These are phyloP conservation scores for Flaveria robusta DNA, from an alignment of 129 eudicot species.

Conservation along the genomic window DNA sequence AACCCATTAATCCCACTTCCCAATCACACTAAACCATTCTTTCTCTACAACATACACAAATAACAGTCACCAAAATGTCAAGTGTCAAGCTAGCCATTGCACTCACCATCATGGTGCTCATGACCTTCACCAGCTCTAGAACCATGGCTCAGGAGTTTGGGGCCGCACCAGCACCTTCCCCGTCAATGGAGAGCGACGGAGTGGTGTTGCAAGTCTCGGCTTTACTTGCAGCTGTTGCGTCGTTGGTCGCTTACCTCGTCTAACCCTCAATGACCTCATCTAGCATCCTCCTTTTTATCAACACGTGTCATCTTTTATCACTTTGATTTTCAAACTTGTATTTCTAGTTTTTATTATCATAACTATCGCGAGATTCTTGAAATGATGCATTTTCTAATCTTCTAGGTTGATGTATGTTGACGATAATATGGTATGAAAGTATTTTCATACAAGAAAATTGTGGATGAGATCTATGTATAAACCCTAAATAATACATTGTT, in stretches of 20 bases:
- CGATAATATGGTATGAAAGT: too few relatives aligned
- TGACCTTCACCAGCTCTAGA: conserved; percentile 29
- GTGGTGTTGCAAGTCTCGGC: conserved; percentile 34
- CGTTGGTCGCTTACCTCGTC: conserved; percentile 34
- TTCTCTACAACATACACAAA: background rate
- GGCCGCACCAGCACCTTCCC: conserved; percentile 46
- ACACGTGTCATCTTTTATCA: background rate
- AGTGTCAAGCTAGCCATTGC: conserved; percentile 38
- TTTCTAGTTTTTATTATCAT: background rate
- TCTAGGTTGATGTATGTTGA: too few relatives aligned
- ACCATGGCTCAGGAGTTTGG: conserved; percentile 34
- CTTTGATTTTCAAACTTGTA: background rate
- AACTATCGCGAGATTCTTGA: too few relatives aligned
- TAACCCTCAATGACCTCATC: background rate
- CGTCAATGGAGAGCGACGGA: conserved; percentile 45
- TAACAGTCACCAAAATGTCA: conserved; percentile 31
- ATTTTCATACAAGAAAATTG: too few relatives aligned
- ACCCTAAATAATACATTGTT: too few relatives aligned
- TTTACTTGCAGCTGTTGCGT: conserved; percentile 30
- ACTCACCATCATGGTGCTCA: conserved; percentile 30
- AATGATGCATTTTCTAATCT: too few relatives aligned
- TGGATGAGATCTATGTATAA: too few relatives aligned
- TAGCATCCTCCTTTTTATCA: background rate
- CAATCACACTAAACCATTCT: background rate
- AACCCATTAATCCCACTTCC: conserved; percentile 22